These are phyloP conservation scores for Colletotrichum ledebouriae DNA, from an alignment of 2,329 filamentous ascomycete species.

Conservation along the genomic window DNA sequence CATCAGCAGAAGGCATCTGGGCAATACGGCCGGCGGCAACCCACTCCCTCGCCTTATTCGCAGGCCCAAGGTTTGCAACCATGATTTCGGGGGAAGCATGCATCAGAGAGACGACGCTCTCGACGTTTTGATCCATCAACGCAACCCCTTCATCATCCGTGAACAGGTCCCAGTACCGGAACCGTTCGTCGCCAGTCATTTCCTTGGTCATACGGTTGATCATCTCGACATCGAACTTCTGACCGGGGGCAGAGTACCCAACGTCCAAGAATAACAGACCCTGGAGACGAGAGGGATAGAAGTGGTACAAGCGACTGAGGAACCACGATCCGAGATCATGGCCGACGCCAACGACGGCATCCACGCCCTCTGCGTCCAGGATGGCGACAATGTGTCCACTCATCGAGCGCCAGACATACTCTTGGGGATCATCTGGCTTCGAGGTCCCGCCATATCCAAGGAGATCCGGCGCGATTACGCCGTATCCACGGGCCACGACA, in stretches of 20 bases:
- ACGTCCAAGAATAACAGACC: conserved; percentile 49
- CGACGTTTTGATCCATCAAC: conserved; percentile 25
- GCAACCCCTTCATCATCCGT: conserved; percentile 16
- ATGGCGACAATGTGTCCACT: conserved; percentile 81
- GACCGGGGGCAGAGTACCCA: conserved; percentile 48
- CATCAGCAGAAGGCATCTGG: conserved; percentile 4
- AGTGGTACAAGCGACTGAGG: conserved; percentile 48
- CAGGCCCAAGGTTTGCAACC: conserved; percentile 31
- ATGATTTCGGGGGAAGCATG: conserved; percentile 32
- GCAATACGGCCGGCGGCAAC: conserved; percentile 6
- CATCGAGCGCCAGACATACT: conserved; percentile 87
- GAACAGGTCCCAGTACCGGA: conserved; percentile 38
- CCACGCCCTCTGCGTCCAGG: conserved; percentile 81
- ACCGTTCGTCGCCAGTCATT: conserved; percentile 33
- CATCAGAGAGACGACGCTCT: conserved; percentile 27
- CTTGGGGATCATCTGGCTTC: conserved; percentile 80
- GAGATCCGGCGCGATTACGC: conserved; percentile 58
- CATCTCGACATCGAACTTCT: conserved; percentile 48
- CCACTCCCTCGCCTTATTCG: conserved; percentile 17
- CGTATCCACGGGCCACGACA: conserved; percentile 55
- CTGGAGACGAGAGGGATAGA: conserved; percentile 44
- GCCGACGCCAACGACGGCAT: conserved; percentile 72
- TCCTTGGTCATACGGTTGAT: conserved; percentile 50
- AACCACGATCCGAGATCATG: conserved; percentile 54
- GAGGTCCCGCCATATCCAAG: conserved; percentile 87